phyloP scores from a whole-genome alignment of 2,329 filamentous ascomycete species.

The Kalmusia sp. region DNA sequence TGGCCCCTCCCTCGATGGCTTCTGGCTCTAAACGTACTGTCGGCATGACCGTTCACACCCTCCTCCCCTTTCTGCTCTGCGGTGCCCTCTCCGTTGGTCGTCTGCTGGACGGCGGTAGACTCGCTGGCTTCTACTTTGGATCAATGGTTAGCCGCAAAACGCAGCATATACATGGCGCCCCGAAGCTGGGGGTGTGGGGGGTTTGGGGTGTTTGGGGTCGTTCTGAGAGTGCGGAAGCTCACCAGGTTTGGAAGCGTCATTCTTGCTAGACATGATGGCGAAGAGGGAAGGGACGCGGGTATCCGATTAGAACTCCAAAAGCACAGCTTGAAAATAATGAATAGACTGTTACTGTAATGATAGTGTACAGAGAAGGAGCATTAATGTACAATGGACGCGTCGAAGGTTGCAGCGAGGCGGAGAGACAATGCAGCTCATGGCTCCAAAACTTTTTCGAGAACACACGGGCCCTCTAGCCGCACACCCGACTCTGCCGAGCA shows the following conservation, averaged over 20 bases:
- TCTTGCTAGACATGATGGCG: constrained; percentile 41
- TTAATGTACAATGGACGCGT: constrained; percentile 41
- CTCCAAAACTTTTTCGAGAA: constrained; percentile 37
- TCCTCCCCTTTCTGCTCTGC: constrained; percentile 34
- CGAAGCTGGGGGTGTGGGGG: no score
- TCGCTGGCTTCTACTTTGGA: constrained; percentile 31
- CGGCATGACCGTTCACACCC: constrained; percentile 34
- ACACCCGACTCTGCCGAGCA: constrained; percentile 5
- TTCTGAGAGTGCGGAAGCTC: constrained; percentile 26
- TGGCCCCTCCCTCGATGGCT: background rate
- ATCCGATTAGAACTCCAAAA: constrained; percentile 22
- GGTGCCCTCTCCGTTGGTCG: constrained; percentile 23
- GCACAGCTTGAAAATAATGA: constrained; percentile 33
- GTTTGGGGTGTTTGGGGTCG: constrained; percentile 13
- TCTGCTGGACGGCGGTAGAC: constrained; percentile 31
- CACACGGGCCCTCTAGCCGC: constrained; percentile 25
- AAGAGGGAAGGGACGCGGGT: constrained; percentile 8
- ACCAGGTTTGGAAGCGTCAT: constrained; percentile 49
- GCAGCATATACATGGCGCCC: background rate
- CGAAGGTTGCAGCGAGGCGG: constrained; percentile 12
- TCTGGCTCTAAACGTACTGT: constrained; percentile 34
- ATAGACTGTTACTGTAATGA: constrained; percentile 22
- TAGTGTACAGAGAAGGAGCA: constrained; percentile 40
- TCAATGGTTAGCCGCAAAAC: constrained; percentile 31
- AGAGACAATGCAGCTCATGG: constrained; percentile 3